phyloP scores from a whole-genome alignment of 23 red algal genomes.

The Gracilaria domingensis region DNA sequence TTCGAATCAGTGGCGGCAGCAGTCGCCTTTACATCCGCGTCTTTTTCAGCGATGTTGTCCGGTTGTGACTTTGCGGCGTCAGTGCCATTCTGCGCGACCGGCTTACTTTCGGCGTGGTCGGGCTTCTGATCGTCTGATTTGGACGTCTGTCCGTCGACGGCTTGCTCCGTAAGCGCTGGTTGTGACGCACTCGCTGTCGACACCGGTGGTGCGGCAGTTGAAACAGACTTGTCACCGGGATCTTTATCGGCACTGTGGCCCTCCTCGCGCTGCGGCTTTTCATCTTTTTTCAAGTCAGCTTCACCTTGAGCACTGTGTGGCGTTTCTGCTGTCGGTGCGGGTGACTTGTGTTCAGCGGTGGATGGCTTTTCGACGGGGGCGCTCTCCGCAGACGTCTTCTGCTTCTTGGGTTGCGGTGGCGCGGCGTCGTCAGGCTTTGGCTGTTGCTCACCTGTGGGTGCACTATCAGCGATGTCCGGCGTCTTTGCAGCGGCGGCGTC shows the following conservation, averaged over 20 bases:
- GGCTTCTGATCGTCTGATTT: background rate
- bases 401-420: background rate
- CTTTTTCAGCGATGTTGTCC: background rate
- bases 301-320: background rate
- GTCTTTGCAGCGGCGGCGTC: conserved; percentile 3
- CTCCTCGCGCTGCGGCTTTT: background rate
- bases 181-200: background rate
- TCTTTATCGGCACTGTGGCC: background rate
- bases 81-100: background rate
- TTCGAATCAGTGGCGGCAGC: background rate
- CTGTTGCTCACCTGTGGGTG: background rate
- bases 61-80: background rate
- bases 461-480: background rate
- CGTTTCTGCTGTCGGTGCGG: background rate
- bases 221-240: background rate
- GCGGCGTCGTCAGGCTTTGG: background rate
- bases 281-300: background rate
- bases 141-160: background rate
- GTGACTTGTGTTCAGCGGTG: background rate
- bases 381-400: background rate
- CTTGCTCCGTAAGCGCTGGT: background rate
- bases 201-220: background rate
- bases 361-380: background rate
- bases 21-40: background rate
- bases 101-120: background rate